These are phyloP conservation scores for Phoma sp. DNA, from an alignment of 2,329 filamentous ascomycete genomes.

Conservation along the genomic window DNA sequence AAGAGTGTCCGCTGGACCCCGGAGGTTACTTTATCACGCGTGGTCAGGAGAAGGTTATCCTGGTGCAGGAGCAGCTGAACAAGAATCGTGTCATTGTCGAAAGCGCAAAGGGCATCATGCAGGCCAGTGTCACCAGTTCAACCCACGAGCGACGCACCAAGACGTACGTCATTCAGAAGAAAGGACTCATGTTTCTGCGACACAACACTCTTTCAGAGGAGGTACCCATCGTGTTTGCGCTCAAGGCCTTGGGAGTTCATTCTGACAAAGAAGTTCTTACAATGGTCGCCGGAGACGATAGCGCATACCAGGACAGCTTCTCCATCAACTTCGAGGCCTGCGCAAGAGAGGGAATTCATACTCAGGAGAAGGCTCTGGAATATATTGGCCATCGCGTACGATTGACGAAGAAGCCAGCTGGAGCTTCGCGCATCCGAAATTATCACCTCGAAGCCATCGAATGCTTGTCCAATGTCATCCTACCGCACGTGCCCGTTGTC, in stretches of 20 bases:
- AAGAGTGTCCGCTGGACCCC: slow-evolving; percentile 94
- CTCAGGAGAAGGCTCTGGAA: slow-evolving; percentile 93
- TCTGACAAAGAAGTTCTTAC: slow-evolving; percentile 95
- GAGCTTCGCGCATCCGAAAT: slow-evolving; percentile 66
- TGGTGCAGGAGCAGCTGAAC: slow-evolving; percentile 97
- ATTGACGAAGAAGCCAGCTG: slow-evolving; percentile 72
- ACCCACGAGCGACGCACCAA: slow-evolving; percentile 98
- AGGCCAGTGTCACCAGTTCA: slow-evolving; percentile 90
- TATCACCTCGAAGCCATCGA: slow-evolving; percentile 92
- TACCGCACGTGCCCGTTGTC: slow-evolving; percentile 91
- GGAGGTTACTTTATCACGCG: slow-evolving; percentile 98
- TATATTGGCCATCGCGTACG: slow-evolving; percentile 81
- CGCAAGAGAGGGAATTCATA: slow-evolving; percentile 81
- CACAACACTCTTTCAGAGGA: slow-evolving; percentile 94
- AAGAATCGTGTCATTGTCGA: slow-evolving; percentile 99
- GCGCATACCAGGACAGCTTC: slow-evolving; percentile 91
- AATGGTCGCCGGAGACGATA: slow-evolving; percentile 86
- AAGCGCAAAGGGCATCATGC: slow-evolving; percentile 90
- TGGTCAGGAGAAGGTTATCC: slow-evolving; percentile 96
- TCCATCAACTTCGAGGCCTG: slow-evolving; percentile 94
- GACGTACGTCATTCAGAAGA: slow-evolving; percentile 93
- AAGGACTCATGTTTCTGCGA: slow-evolving; percentile 84
- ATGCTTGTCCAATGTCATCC: slow-evolving; percentile 87
- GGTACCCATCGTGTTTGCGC: slow-evolving; percentile 89
- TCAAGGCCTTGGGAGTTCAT: slow-evolving; percentile 92